Base-by-base conservation (phyloP, 1,139 yeast species). In the Scheffersomyces illinoinensis region DNA sequence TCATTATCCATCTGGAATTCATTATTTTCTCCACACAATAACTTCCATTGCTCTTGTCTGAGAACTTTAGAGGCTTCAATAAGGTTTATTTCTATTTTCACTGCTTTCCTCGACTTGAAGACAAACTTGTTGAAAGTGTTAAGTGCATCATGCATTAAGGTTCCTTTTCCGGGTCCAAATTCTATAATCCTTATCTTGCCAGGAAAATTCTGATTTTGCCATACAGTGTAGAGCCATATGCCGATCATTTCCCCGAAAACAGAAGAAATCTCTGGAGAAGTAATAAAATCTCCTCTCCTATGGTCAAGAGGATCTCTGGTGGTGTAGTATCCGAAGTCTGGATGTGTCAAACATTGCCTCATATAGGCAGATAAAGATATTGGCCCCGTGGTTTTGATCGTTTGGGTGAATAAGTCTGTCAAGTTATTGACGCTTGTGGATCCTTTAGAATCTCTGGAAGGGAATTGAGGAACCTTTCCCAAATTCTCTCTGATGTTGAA, bases 231-330 rank as follows among this genome's bases (percentile, higher is more conserved):
- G 58, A 82, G 76, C 93, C 96, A 91, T 10, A 91, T 76, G 0
- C 96, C 97, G 57, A 91, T 82, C 78, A 91, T 85, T 69, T 91
- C 97, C 12, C 97, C 97, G 77, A 91, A 91, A 75, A 91, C 89
- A 54, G 91, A 92, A 4, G 96, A 89, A 55, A 91, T 90, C 73
- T 91, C 97, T 0, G 97, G 97, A 0, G 95, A 88, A 0, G 97
- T 91, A 58, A 89, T 83, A 71, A 91, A 91, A 72, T 91, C 97
- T 5, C 97, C 97, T 0, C 71, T 70, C 14, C 71, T 68, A 0
- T 77, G 64, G 58, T 91, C 92, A 50, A 91, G 77, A 0, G 97
- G 97, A 66, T 91, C 88, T 64, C 88, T 76, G 3, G 91, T 88
- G 21, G 93, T 89, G 70, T 91, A 91, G 71, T 91, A 91, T 0